A percentile compares a stretch with the other conserved stretches of the same genome.
phyloP scores from a whole-genome alignment of 345 rosid species.

The Garcia nutans region DNA sequence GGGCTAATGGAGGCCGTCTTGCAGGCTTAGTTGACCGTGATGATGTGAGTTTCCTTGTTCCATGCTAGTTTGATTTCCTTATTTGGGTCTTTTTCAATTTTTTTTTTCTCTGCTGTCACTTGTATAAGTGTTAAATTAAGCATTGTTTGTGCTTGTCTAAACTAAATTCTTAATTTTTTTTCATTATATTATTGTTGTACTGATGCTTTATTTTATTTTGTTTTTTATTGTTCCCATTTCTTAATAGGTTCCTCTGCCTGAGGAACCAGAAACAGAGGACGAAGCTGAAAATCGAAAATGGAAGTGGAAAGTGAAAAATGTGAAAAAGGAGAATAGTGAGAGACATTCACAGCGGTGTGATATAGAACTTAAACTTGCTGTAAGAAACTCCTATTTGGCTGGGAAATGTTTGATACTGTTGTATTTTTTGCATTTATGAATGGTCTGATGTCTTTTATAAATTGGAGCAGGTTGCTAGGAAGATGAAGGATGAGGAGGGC shows the following conservation, averaged over 20 bases:
- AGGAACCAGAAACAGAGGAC: conserved; percentile 72
- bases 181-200: background rate
- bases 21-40: conserved; percentile 85
- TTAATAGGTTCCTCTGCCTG: conserved; percentile 68
- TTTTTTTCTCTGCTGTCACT: background rate
- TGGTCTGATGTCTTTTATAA: conserved; percentile 22
- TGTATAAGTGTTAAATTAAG: background rate
- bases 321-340: conserved; percentile 73
- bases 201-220: background rate
- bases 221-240: conserved; percentile 7
- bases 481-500: conserved; percentile 91
- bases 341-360: conserved; percentile 96
- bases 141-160: background rate
- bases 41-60: conserved; percentile 59
- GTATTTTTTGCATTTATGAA: conserved; percentile 9
- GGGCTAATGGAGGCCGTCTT: conserved; percentile 84
- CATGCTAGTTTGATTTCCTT: conserved; percentile 11
- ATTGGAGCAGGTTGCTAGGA: conserved; percentile 80
- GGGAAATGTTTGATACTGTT: conserved; percentile 9
- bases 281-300: conserved; percentile 61
- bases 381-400: conserved; percentile 43
- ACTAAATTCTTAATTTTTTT: background rate
- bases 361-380: conserved; percentile 87
- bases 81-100: too few relatives aligned
- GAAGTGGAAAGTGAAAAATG: conserved; percentile 76